A percentile compares a stretch with the other conserved stretches of the same genome.
phyloP scores from a whole-genome alignment of 1,139 yeast genomes.

The Meyerozyma carpophila region DNA sequence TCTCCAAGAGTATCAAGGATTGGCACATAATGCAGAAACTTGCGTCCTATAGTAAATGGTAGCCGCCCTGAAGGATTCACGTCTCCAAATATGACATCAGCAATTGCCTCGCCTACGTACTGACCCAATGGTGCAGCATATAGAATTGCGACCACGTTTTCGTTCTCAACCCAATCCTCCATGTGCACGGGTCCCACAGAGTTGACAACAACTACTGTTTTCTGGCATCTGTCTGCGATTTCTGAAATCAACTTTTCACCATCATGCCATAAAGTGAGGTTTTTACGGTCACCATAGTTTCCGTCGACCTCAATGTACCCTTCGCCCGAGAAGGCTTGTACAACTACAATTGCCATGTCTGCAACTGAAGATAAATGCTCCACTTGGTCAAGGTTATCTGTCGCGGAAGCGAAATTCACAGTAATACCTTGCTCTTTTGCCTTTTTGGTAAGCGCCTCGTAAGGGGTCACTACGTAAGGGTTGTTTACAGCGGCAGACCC shows the following conservation, averaged over 20 bases:
- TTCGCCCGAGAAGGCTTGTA: slow-evolving; percentile 52
- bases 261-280: slow-evolving; percentile 54
- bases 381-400: slow-evolving; percentile 39
- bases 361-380: slow-evolving; percentile 44
- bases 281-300: slow-evolving; percentile 57
- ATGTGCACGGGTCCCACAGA: slow-evolving; percentile 57
- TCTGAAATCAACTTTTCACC: slow-evolving; percentile 50
- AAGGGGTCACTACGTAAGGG: slow-evolving; percentile 52
- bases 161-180: slow-evolving; percentile 56
- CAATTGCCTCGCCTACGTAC: slow-evolving; percentile 37
- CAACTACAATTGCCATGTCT: slow-evolving; percentile 50
- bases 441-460: slow-evolving; percentile 42
- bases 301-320: slow-evolving; percentile 54
- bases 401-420: slow-evolving; percentile 38
- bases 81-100: slow-evolving; percentile 50
- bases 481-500: slow-evolving; percentile 48
- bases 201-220: slow-evolving; percentile 53
- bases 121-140: slow-evolving; percentile 58
- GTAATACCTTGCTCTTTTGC: slow-evolving; percentile 41
- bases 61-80: slow-evolving; percentile 57
- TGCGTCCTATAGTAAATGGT: slow-evolving; percentile 59
- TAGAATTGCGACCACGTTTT: slow-evolving; percentile 52
- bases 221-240: slow-evolving; percentile 44
- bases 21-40: slow-evolving; percentile 49
- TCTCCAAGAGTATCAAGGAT: slow-evolving; percentile 38